Percentiles rank a stretch among this genome's conserved stretches.
phyloP scores from a whole-genome alignment of 495 filamentous ascomycete genomes.

The Letharia columbiana region DNA sequence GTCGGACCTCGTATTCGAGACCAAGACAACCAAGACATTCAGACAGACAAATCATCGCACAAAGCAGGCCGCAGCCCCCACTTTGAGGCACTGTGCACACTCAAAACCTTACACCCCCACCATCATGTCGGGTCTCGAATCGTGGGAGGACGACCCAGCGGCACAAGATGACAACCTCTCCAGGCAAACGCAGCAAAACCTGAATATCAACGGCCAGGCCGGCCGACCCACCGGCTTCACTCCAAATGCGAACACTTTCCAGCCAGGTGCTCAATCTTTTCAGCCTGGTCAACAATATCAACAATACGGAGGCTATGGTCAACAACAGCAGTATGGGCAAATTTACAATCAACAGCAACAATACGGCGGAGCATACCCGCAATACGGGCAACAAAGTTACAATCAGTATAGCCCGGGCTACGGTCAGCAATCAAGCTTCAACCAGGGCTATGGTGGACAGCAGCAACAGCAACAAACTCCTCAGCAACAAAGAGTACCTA shows the following conservation, averaged over 20 bases:
- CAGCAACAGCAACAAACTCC: constrained; percentile 44
- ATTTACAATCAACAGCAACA: constrained; percentile 48
- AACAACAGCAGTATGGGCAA: constrained; percentile 42
- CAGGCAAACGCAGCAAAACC: constrained; percentile 66
- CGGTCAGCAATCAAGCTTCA: constrained; percentile 45
- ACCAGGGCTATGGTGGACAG: constrained; percentile 42
- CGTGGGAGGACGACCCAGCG: constrained; percentile 92
- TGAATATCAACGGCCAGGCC: constrained; percentile 57
- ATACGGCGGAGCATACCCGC: constrained; percentile 47
- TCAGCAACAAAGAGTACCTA: constrained; percentile 51
- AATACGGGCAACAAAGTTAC: constrained; percentile 49
- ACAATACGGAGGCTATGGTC: constrained; percentile 39
- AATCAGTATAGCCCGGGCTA: constrained; percentile 55
- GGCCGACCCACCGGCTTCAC: constrained; percentile 45
- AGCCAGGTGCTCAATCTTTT: constrained; percentile 67
- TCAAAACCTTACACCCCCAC: too few relatives aligned
- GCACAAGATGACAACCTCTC: constrained; percentile 80
- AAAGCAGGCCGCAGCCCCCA: neutral
- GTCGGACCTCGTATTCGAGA: neutral
- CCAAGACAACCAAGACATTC: neutral
- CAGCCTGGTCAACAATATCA: constrained; percentile 62
- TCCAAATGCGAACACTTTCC: constrained; percentile 72
- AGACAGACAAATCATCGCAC: neutral
- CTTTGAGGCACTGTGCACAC: neutral
- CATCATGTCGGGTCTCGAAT: constrained; percentile 78